A percentile compares a stretch with the other conserved stretches of the same genome.
These are phyloP conservation scores for Debaryomyces tyrocola DNA, from an alignment of 805 yeast species.

Conservation along the genomic window DNA sequence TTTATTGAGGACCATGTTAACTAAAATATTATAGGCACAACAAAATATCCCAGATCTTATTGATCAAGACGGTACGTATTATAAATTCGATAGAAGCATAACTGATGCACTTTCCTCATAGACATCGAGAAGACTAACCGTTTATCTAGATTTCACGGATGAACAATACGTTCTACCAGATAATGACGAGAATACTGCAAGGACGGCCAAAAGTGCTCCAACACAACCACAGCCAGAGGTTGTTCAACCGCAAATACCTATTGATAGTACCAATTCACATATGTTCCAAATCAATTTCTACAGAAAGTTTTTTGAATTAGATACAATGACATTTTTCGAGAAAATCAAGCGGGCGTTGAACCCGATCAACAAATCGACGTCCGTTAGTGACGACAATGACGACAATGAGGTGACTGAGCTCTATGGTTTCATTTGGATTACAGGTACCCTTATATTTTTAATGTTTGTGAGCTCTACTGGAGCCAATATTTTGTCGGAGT, in stretches of 20 bases:
- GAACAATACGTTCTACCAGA: conserved; percentile 11
- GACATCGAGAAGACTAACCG: background rate
- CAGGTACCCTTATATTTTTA: conserved; percentile 73
- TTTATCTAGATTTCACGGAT: conserved; percentile 4
- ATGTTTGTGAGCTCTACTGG: conserved; percentile 76
- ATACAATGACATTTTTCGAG: conserved; percentile 57
- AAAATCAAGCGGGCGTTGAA: conserved; percentile 59
- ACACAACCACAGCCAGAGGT: conserved; percentile 10
- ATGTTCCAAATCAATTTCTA: conserved; percentile 59
- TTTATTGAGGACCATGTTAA: background rate
- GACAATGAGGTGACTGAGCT: conserved; percentile 56
- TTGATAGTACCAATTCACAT: conserved; percentile 27
- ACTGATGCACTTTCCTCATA: too few relatives aligned
- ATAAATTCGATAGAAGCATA: too few relatives aligned
- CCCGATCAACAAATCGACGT: conserved; percentile 37
- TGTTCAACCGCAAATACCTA: conserved; percentile 27
- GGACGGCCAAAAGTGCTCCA: conserved; percentile 1
- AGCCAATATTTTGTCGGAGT: conserved; percentile 60
- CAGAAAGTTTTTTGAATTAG: conserved; percentile 67
- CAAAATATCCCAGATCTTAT: conserved; percentile 10
- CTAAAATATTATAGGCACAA: too few relatives aligned
- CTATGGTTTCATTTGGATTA: conserved; percentile 90
- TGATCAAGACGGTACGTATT: conserved; percentile 19
- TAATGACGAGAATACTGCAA: background rate
- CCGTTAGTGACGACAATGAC: conserved; percentile 13